Percentiles rank a stretch among this genome's conserved stretches.
These are phyloP conservation scores for Stemphylium lycopersici DNA, from an alignment of 2,329 filamentous ascomycete genomes.

Conservation along the genomic window DNA sequence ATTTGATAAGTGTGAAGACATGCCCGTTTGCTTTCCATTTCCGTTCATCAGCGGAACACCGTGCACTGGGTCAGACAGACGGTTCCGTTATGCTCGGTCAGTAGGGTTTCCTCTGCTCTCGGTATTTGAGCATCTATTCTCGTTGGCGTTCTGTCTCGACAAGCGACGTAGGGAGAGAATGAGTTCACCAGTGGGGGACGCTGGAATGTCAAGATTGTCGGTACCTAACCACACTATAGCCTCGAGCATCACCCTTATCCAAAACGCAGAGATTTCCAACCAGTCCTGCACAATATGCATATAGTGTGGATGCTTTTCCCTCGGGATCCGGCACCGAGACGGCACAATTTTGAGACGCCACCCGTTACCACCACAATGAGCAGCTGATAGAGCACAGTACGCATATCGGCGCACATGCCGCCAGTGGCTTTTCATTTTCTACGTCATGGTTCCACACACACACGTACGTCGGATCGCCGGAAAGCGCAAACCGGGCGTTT, in stretches of 20 bases:
- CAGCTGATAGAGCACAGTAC: conserved; percentile 6
- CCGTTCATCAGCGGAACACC: conserved; percentile 1
- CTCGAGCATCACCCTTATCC: conserved; percentile 3
- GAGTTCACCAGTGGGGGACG: no score
- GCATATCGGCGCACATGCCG: not conserved
- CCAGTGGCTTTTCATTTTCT: not conserved
- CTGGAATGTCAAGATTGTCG: not conserved
- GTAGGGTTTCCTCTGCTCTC: not conserved
- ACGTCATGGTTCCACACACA: not conserved
- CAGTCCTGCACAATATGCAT: not conserved
- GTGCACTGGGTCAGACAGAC: not conserved
- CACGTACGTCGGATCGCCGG: not conserved
- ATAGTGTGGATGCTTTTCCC: not conserved
- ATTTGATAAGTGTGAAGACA: not conserved
- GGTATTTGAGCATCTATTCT: not conserved
- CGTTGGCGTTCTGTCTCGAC: no score
- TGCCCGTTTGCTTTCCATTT: not conserved
- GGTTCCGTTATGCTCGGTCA: not conserved
- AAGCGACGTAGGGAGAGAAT: no score
- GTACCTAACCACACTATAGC: conserved; percentile 2
- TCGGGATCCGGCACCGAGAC: conserved; percentile 8
- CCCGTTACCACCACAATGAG: not conserved
- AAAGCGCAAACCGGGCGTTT: conserved; percentile 5
- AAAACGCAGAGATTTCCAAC: conserved; percentile 1
- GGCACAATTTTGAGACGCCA: not conserved